Evolutionary conservation across 495 filamentous ascomycete species (phyloP).

Genomic region (Aspergillus asperescens): DNA sequence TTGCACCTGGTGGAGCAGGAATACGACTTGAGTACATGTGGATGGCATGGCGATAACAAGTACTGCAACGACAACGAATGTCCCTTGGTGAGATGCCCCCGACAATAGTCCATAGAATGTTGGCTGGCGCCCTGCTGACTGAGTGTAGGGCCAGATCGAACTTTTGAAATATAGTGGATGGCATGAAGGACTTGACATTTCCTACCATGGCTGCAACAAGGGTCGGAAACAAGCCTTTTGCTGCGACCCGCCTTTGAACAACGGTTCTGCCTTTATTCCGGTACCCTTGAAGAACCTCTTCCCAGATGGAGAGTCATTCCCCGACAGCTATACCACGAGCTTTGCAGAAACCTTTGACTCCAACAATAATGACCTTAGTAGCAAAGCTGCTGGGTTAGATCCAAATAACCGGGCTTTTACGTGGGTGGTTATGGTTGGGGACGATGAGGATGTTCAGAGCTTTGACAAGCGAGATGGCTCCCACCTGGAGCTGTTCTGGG

Average conservation of each 20-base stretch:
- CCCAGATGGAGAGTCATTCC: neutral
- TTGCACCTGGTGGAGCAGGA: no score
- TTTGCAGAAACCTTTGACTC: neutral
- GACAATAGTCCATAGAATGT: neutral
- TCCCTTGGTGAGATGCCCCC: neutral
- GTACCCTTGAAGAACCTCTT: conserved; percentile 3
- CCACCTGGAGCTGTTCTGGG: neutral
- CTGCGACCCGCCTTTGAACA: neutral
- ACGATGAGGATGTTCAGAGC: conserved; percentile 1
- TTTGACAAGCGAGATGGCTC: conserved; percentile 3
- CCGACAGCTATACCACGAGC: neutral
- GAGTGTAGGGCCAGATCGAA: neutral
- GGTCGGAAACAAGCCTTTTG: neutral
- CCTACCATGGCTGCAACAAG: neutral
- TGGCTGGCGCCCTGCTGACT: no score
- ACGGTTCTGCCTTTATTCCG: neutral
- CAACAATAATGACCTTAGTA: neutral
- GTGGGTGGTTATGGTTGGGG: neutral
- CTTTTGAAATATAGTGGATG: neutral
- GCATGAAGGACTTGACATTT: neutral
- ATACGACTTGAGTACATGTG: neutral
- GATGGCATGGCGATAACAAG: neutral
- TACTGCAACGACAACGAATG: neutral
- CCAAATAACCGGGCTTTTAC: neutral
- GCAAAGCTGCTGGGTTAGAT: neutral